Percentiles rank a stretch among this genome's conserved stretches.
Conservation (phyloP, 2,329 filamentous ascomycete species). For the Beauveria asiatica region DNA sequence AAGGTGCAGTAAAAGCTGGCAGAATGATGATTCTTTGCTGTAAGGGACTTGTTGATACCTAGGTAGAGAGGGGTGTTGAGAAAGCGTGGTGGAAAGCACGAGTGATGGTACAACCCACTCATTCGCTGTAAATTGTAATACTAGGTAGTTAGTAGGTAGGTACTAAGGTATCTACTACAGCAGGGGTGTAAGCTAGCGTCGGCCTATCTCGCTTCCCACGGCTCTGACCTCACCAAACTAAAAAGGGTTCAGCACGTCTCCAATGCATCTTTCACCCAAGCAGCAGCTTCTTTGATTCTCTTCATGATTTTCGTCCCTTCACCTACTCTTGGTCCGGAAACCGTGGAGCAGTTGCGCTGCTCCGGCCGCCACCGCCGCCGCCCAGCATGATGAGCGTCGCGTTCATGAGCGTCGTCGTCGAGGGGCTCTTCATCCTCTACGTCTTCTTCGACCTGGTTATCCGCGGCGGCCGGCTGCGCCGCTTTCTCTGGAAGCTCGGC, state of each 20-base stretch:
- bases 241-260: not conserved
- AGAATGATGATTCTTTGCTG: too few species aligned
- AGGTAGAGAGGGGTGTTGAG: too few species aligned
- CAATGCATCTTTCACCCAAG: not conserved
- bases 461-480: not conserved
- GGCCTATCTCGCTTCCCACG: not conserved
- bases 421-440: not conserved
- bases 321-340: not conserved
- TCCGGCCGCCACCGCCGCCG: not conserved
- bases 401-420: not conserved
- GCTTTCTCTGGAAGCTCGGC: conserved; percentile 2
- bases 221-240: not conserved
- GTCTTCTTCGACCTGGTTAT: not conserved
- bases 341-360: not conserved
- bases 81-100: too few species aligned
- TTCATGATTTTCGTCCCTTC: not conserved
- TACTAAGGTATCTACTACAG: too few species aligned
- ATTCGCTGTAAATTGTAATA: too few species aligned
- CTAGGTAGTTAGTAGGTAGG: too few species aligned
- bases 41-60: too few species aligned
- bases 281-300: not conserved
- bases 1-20: too few species aligned
- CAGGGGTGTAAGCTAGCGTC: too few species aligned
- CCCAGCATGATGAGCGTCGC: not conserved
- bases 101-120: too few species aligned